Conservation (phyloP, 2,329 filamentous ascomycete genomes). For the Fusarium albidum region DNA sequence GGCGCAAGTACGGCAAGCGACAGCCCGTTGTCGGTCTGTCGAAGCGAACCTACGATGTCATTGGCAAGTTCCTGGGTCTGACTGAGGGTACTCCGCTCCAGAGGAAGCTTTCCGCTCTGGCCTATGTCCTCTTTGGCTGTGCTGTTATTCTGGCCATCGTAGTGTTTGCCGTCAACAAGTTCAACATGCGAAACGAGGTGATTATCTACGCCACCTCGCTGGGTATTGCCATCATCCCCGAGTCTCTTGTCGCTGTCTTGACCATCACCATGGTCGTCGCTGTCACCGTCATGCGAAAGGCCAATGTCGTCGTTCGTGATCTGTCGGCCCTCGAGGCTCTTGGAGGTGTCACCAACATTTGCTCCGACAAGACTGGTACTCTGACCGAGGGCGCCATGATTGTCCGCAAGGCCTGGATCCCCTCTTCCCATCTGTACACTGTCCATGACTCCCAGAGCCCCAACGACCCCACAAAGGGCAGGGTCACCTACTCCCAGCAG, state of each 20-base stretch:
- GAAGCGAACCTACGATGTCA: conserved; percentile 57
- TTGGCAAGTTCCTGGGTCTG: conserved; percentile 67
- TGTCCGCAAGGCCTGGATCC: conserved; percentile 72
- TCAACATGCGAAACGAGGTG: conserved; percentile 59
- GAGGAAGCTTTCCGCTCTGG: conserved; percentile 79
- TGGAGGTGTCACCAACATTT: conserved; percentile 76
- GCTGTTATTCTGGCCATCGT: conserved; percentile 67
- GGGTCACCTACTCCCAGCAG: conserved; percentile 56
- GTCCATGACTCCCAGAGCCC: conserved; percentile 70
- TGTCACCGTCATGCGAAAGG: conserved; percentile 69
- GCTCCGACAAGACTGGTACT: conserved; percentile 78
- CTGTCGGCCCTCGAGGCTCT: conserved; percentile 74
- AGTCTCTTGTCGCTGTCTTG: conserved; percentile 72
- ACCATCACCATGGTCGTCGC: conserved; percentile 76
- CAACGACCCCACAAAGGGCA: conserved; percentile 67
- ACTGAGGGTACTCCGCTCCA: conserved; percentile 79
- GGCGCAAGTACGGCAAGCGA: conserved; percentile 60
- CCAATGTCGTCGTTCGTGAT: conserved; percentile 71
- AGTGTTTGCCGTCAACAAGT: conserved; percentile 66
- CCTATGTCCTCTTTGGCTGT: conserved; percentile 77
- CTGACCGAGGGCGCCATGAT: conserved; percentile 76
- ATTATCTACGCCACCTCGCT: conserved; percentile 66
- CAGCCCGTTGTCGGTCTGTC: conserved; percentile 57
- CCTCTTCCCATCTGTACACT: conserved; percentile 62
- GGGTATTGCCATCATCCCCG: conserved; percentile 69